Evolutionary conservation across 352 stramenopile species (phyloP).

Genomic region (Pythium aquatile): DNA sequence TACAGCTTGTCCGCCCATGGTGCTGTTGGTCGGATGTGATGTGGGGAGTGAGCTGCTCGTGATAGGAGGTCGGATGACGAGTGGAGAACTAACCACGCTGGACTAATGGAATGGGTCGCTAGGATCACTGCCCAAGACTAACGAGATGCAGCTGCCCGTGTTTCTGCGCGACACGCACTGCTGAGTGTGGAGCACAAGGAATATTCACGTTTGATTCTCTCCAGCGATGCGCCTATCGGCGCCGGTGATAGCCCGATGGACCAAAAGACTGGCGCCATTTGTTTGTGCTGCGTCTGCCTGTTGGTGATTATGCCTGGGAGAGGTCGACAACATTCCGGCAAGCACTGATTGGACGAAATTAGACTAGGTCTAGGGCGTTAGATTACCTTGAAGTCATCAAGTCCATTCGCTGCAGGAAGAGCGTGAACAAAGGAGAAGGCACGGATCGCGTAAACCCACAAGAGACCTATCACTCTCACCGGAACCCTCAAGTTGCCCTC

Average conservation of each 20-base stretch:
- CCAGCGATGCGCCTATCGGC: not conserved
- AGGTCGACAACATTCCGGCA: constrained; percentile 8
- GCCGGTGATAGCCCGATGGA: not conserved
- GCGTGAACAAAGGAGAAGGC: constrained; percentile 19
- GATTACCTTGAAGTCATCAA: constrained; percentile 26
- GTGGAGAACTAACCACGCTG: not conserved
- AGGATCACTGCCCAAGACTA: not conserved
- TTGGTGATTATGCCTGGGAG: constrained; percentile 18
- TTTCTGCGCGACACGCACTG: not conserved
- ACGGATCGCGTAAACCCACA: constrained; percentile 16
- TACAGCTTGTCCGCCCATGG: constrained; percentile 18
- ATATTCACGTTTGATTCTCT: constrained; percentile 7
- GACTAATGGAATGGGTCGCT: not conserved
- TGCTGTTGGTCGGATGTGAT: not conserved
- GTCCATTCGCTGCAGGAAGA: constrained; percentile 13
- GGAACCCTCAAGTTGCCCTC: too few relatives aligned
- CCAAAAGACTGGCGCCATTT: not conserved
- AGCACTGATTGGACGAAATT: constrained; percentile 13
- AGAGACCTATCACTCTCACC: not conserved
- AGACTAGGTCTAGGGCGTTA: constrained; percentile 1
- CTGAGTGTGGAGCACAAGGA: not conserved
- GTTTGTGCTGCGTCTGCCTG: not conserved
- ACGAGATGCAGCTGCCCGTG: not conserved
- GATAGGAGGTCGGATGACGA: not conserved
- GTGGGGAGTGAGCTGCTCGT: not conserved